phyloP scores from a whole-genome alignment of 805 yeast genomes.

The Saturnispora quitensis region DNA sequence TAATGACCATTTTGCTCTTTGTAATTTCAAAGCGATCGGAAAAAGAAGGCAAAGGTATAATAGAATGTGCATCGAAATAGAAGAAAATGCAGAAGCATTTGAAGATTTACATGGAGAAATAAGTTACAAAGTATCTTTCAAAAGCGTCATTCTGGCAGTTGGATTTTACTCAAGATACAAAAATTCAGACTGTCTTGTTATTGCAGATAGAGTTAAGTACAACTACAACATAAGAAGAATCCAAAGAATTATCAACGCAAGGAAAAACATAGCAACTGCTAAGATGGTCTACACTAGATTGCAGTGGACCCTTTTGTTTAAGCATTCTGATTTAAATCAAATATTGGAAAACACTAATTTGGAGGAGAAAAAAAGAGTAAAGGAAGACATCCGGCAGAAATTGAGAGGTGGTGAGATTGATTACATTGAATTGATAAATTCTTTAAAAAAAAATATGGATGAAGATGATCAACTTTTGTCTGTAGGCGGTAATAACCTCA shows the following conservation, averaged over 20 bases:
- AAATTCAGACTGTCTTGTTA: slow-evolving; percentile 64
- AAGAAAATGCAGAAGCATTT: slow-evolving; percentile 34
- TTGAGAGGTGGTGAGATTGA: slow-evolving; percentile 8
- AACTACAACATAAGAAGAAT: slow-evolving; percentile 49
- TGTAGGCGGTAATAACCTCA: slow-evolving; percentile 9
- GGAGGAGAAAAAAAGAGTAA: slow-evolving; percentile 6
- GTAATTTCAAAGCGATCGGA: slow-evolving; percentile 49
- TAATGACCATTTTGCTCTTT: slow-evolving; percentile 38
- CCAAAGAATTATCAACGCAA: slow-evolving; percentile 35
- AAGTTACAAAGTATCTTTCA: slow-evolving; percentile 58
- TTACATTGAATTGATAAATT: slow-evolving; percentile 7
- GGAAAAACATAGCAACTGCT: slow-evolving; percentile 37
- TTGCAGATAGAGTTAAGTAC: slow-evolving; percentile 61
- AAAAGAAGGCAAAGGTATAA: slow-evolving; percentile 50
- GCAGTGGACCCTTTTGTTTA: slow-evolving; percentile 27
- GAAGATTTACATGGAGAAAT: slow-evolving; percentile 23
- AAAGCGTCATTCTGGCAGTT: slow-evolving; percentile 49
- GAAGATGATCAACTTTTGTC: slow-evolving; percentile 2
- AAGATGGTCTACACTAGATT: slow-evolving; percentile 40
- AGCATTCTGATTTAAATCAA: slow-evolving; percentile 4
- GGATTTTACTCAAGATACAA: slow-evolving; percentile 75
- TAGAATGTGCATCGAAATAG: slow-evolving; percentile 61
- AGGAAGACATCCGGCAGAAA: not conserved
- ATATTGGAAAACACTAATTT: slow-evolving; percentile 1
- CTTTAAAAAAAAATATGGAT: slow-evolving; percentile 4